A percentile compares a stretch with the other conserved stretches of the same genome.
Conservation (phyloP, 768 basidiomycete genomes). For the Kondoa malvinella region DNA sequence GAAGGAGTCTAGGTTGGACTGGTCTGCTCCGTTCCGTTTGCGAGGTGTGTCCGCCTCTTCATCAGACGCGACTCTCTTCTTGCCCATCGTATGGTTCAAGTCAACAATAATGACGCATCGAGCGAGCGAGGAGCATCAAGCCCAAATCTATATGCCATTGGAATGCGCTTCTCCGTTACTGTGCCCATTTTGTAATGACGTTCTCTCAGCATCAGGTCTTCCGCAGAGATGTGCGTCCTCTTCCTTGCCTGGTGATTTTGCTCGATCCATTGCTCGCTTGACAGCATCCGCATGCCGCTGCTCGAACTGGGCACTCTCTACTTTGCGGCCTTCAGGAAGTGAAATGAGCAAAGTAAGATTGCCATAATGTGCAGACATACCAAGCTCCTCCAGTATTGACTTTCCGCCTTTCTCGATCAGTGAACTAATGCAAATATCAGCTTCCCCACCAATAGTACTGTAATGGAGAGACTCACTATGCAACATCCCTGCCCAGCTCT, state of each 20-base stretch:
- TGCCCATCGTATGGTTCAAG: neutral
- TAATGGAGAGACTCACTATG: too few relatives aligned
- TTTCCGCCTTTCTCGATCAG: slow-evolving; percentile 57
- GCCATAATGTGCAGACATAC: slow-evolving; percentile 22
- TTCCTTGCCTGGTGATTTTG: neutral
- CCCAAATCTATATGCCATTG: neutral
- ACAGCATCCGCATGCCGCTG: neutral
- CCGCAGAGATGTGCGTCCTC: neutral
- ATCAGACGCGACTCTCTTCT: neutral
- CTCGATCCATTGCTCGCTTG: slow-evolving; percentile 7
- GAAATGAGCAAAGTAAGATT: neutral
- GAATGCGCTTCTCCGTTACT: neutral
- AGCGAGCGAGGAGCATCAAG: neutral
- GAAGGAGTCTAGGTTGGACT: neutral
- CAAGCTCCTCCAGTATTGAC: slow-evolving; percentile 68
- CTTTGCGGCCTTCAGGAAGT: neutral
- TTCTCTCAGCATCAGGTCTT: neutral
- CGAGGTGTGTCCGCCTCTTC: neutral
- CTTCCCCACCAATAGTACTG: too few relatives aligned
- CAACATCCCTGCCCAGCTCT: slow-evolving; percentile 49
- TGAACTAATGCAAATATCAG: too few relatives aligned
- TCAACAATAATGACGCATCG: too few relatives aligned
- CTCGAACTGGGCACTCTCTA: neutral
- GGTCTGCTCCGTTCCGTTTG: neutral
- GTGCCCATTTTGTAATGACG: neutral